Percentiles rank a stretch among this genome's conserved stretches.
These are phyloP conservation scores for Fusarium nurragi DNA, from an alignment of 2,329 filamentous ascomycete genomes.

Conservation along the genomic window DNA sequence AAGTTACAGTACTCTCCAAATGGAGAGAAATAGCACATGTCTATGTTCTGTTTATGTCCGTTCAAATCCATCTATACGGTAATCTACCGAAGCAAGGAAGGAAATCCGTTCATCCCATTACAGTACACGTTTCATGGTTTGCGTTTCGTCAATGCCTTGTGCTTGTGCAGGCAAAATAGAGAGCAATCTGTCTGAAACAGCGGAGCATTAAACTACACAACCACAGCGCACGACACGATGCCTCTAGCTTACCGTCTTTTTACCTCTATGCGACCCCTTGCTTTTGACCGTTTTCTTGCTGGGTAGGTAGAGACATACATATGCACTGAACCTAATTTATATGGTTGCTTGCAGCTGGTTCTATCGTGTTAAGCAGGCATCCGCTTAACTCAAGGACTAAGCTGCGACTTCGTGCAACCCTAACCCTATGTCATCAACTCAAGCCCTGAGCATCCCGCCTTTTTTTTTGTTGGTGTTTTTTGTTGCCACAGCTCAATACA, in stretches of 20 bases:
- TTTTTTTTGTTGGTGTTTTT: constrained; percentile 8
- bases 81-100: constrained; percentile 10
- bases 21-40: background rate
- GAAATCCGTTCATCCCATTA: constrained; percentile 24
- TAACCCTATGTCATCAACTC: background rate
- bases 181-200: constrained; percentile 42
- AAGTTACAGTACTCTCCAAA: constrained; percentile 1
- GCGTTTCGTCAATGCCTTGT: constrained; percentile 40
- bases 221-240: background rate
- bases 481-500: constrained; percentile 23
- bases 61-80: background rate
- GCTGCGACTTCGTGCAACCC: constrained; percentile 3
- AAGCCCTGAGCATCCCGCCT: background rate
- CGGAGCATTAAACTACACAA: constrained; percentile 24
- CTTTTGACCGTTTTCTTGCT: background rate
- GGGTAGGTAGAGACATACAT: constrained; percentile 9
- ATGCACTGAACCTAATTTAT: constrained; percentile 29
- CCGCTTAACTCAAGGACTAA: background rate
- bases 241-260: constrained; percentile 26
- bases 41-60: background rate
- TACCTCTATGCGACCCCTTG: constrained; percentile 8
- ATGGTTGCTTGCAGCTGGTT: constrained; percentile 26
- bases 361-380: constrained; percentile 25
- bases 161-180: background rate
- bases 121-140: constrained; percentile 37